Conservation (phyloP, 2,329 filamentous ascomycete genomes). For the Aureobasidium melanogenum region DNA sequence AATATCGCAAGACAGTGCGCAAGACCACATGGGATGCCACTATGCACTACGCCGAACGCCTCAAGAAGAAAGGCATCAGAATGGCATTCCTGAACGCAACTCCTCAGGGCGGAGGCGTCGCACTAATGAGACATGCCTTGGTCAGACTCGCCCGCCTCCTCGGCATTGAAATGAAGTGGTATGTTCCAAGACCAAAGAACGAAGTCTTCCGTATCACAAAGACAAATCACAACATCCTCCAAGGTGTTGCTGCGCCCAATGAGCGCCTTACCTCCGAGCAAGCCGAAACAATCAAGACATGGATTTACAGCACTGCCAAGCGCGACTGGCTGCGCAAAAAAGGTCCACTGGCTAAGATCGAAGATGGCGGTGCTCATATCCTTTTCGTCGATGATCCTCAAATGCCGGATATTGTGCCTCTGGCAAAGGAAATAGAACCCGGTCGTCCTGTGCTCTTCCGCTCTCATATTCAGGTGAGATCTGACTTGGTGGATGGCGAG, state of each 20-base stretch:
- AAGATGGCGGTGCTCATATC: conserved; percentile 65
- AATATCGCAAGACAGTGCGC: conserved; percentile 55
- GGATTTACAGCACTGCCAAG: conserved; percentile 65
- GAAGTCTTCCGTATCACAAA: conserved; percentile 78
- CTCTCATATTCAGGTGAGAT: conserved; percentile 74
- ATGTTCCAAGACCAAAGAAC: conserved; percentile 69
- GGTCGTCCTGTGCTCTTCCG: conserved; percentile 70
- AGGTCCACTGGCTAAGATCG: conserved; percentile 56
- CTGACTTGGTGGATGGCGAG: conserved; percentile 54
- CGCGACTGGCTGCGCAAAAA: conserved; percentile 63
- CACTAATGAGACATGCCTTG: conserved; percentile 71
- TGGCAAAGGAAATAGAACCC: conserved; percentile 63
- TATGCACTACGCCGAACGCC: conserved; percentile 52
- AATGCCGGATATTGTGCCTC: conserved; percentile 68
- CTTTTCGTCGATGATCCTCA: conserved; percentile 76
- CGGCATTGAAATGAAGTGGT: conserved; percentile 66
- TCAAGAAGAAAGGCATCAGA: conserved; percentile 56
- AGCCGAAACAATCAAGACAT: conserved; percentile 55
- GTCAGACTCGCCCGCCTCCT: conserved; percentile 60
- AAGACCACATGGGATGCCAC: conserved; percentile 57
- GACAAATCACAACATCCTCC: conserved; percentile 80
- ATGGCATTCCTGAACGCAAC: conserved; percentile 74
- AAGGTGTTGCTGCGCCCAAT: conserved; percentile 61
- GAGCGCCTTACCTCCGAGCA: conserved; percentile 57
- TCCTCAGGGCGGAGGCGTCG: conserved; percentile 74